Conservation (phyloP, 2,329 filamentous ascomycete species). For the Phialocephala sp. region DNA sequence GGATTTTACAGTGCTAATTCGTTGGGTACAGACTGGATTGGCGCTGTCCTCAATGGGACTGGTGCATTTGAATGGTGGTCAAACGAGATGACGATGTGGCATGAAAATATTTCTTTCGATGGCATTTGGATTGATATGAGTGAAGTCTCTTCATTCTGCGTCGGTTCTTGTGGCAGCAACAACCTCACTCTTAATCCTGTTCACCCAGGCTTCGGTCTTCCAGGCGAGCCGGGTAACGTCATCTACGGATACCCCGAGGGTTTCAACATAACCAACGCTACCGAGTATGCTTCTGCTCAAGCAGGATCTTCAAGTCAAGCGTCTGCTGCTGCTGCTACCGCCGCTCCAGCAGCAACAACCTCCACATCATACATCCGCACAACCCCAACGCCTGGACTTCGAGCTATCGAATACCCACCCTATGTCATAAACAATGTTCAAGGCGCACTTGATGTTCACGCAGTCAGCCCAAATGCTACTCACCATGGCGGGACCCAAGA, state of each 20-base stretch:
- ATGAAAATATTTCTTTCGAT: constrained; percentile 56
- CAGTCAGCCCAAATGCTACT: constrained; percentile 77
- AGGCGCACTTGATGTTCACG: constrained; percentile 74
- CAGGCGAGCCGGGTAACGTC: constrained; percentile 66
- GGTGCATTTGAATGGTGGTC: constrained; percentile 74
- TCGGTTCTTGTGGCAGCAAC: constrained; percentile 72
- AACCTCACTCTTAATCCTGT: constrained; percentile 71
- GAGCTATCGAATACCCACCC: constrained; percentile 75
- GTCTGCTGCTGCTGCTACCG: constrained; percentile 43
- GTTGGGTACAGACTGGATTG: constrained; percentile 76
- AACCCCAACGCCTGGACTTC: constrained; percentile 64
- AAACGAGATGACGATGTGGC: constrained; percentile 62
- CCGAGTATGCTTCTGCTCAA: constrained; percentile 66
- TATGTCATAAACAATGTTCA: constrained; percentile 78
- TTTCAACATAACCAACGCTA: constrained; percentile 71
- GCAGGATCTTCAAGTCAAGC: constrained; percentile 58
- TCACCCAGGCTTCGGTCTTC: constrained; percentile 68
- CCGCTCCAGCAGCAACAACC: constrained; percentile 38
- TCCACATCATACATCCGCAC: constrained; percentile 58
- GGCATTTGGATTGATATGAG: constrained; percentile 66
- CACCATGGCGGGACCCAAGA: constrained; percentile 75
- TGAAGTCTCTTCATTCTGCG: constrained; percentile 67
- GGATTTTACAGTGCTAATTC: too few relatives aligned
- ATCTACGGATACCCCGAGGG: constrained; percentile 69
- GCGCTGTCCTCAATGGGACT: constrained; percentile 63